Evolutionary conservation across 2,329 filamentous ascomycete species (phyloP).

Genomic region (Polychaeton citri): DNA sequence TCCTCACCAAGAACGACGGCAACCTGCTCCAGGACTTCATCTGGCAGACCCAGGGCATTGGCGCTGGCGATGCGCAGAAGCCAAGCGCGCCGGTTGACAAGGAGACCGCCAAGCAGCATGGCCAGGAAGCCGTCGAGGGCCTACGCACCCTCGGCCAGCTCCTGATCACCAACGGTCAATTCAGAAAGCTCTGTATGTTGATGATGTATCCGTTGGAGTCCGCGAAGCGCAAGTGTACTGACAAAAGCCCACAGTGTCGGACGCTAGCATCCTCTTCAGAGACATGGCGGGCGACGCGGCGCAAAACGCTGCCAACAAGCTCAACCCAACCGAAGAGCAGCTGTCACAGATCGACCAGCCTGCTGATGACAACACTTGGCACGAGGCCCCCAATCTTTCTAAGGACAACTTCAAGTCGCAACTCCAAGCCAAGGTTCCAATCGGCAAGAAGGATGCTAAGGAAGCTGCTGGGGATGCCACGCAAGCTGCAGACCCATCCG

Average conservation of each 20-base stretch:
- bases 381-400: constrained; percentile 67
- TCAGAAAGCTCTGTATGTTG: constrained; percentile 69
- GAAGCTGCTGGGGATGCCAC: constrained; percentile 46
- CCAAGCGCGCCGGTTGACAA: constrained; percentile 61
- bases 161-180: constrained; percentile 90
- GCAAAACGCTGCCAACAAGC: constrained; percentile 56
- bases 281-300: constrained; percentile 90
- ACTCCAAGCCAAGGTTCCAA: constrained; percentile 44
- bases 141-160: constrained; percentile 78
- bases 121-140: constrained; percentile 69
- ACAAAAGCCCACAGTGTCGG: constrained; percentile 43
- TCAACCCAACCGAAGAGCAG: constrained; percentile 67
- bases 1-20: constrained; percentile 89
- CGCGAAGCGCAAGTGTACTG: background rate
- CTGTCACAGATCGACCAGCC: constrained; percentile 67
- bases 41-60: constrained; percentile 75
- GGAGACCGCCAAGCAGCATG: constrained; percentile 67
- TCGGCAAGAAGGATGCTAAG: constrained; percentile 45
- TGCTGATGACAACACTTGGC: constrained; percentile 86
- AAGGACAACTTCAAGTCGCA: constrained; percentile 57
- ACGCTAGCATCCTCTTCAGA: constrained; percentile 66
- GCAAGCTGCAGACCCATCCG: constrained; percentile 42
- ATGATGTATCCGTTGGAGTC: background rate
- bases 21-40: constrained; percentile 94
- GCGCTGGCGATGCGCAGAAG: constrained; percentile 44